Conservation (phyloP, 2,329 filamentous ascomycete genomes). For the Helicocarpus griseus region DNA sequence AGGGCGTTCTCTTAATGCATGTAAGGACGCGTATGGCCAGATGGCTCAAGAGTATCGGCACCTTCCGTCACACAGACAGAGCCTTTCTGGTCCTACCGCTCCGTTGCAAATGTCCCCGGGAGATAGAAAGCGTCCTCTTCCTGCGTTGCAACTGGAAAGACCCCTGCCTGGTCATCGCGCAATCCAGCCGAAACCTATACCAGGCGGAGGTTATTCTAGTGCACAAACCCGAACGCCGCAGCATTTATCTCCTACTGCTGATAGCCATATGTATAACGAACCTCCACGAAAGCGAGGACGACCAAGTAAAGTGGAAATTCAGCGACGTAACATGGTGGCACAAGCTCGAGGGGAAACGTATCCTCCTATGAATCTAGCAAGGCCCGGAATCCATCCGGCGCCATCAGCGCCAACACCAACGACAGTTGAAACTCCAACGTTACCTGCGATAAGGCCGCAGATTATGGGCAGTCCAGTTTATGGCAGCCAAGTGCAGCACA, state of each 20-base stretch:
- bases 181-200: constrained; percentile 31
- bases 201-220: constrained; percentile 22
- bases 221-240: constrained; percentile 25
- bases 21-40: constrained; percentile 24
- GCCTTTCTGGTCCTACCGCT: constrained; percentile 10
- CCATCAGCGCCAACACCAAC: neutral
- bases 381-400: neutral
- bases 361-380: constrained; percentile 19
- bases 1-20: constrained; percentile 33
- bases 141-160: constrained; percentile 22
- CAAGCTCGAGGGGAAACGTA: constrained; percentile 31
- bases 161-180: constrained; percentile 21
- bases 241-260: constrained; percentile 26
- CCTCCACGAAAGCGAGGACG: constrained; percentile 34
- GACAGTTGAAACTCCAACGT: neutral
- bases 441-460: constrained; percentile 2
- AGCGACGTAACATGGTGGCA: constrained; percentile 28
- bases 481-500: neutral
- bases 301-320: constrained; percentile 33
- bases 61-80: constrained; percentile 14
- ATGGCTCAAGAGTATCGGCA: constrained; percentile 24
- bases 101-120: constrained; percentile 11
- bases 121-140: constrained; percentile 17
- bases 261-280: constrained; percentile 19
- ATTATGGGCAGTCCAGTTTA: neutral